Evolutionary conservation across 768 basidiomycete species (phyloP), one percentile per base, ranked within the genome.

Genomic region (Sutorius australiensis): DNA sequence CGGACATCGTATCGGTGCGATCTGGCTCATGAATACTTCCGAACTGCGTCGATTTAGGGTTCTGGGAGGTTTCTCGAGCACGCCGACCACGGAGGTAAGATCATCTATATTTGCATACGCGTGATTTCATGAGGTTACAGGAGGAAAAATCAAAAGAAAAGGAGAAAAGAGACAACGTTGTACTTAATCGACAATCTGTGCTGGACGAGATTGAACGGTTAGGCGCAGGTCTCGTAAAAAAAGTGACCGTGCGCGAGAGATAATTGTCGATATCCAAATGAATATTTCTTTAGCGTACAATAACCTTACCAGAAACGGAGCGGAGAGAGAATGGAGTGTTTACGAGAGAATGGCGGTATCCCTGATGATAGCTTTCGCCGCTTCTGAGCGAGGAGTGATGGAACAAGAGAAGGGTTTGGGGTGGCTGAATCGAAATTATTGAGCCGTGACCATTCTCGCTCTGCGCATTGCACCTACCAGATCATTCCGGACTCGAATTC

Each of bases 1-100:
- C 12, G 92, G 94, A 0, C 75, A 81, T 51, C 74, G 75, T 32
- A 86, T 94, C 47, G 94, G 91, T 6, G 84, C 79, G 0, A 84
- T 97, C 2, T 98, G 93, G 92, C 89, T 95, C 61, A 87, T 91
- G 6, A 75, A 75, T 13, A 70, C 91, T 32, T 79, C 78, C 51
- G 72, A 77, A 24, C 69, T 81, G 1, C 74, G 86, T 42, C 77
- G 83, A 5, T 92, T 95, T 75, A 83, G 88, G 55, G 90, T 92
- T 7, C 74, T 94, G 41, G 83, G 88, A 24, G 88, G 87, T 10
- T 95, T 87, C 69, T 92, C 89, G 0, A 82, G 83, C 50, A 69
- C 68, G 16, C 92, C 92, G 5, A 57, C 63, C 11, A 28, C 40
- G 5, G 73, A 68, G 61, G 74, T 77, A 46, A 48, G 68, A 30